Evolutionary conservation across 2,329 filamentous ascomycete species (phyloP), one percentile per base, ranked within the genome.

Genomic region (Neofusicoccum umdonicola): DNA sequence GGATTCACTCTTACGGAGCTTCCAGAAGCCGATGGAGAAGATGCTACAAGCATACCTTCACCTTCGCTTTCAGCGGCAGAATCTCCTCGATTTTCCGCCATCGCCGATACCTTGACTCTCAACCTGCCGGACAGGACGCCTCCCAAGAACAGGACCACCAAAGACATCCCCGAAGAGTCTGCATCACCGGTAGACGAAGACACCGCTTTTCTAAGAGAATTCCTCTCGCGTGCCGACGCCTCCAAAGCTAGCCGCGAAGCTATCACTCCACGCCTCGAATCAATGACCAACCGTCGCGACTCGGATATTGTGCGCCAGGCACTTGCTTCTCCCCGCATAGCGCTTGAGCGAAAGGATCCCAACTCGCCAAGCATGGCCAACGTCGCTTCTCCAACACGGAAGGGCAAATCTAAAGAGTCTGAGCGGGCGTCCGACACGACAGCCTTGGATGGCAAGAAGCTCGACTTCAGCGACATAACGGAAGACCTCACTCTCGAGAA

Each of bases 141-240:
- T 47, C 39, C 56, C 27, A 62, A 35, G 41, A 34, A 39, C 13
- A 45, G 41, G 31, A 22, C 56, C 17, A 58, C 54, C 15, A 41
- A 65, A 15, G 50, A 47, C 17, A 6, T 47, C 4, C 11, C 41
- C 13, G 51, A 64, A 42, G 52, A 63, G 22, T 39, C 51, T 15
- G 19, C 62, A 13, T 64, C 62, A 64, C 66, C 76, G 69, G 54
- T 83, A 67, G 72, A 79, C 44, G 80, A 82, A 63, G 81, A 83
- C 66, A 83, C 81, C 7, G 81, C 80, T 1, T 70, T 82, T 15
- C 72, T 84, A 4, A 81, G 81, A 66, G 80, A 81, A 41, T 84
- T 83, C 67, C 75, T 84, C 47, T 80, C 73, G 17, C 79, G 81
- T 8, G 80, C 80, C n/a, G 80, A 78, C n/a, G 77, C 80, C 35